These are phyloP conservation scores for Sphaceloma murrayae DNA, from an alignment of 2,329 filamentous ascomycete species.

Conservation along the genomic window DNA sequence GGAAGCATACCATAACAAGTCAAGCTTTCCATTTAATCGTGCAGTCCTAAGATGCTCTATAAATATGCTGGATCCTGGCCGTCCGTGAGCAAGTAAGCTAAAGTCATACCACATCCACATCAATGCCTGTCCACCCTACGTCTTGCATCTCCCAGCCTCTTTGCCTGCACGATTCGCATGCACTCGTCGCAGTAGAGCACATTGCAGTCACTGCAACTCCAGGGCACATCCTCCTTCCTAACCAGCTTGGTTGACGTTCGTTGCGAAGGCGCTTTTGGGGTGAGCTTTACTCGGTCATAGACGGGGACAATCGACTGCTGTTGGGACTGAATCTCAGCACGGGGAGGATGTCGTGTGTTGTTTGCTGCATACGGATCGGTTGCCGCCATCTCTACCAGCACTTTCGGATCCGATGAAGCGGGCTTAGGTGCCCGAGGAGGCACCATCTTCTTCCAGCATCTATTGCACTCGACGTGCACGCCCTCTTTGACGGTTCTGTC, in stretches of 20 bases:
- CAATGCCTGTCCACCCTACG: not conserved
- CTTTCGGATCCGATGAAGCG: not conserved
- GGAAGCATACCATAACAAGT: no score
- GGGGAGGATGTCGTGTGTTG: not conserved
- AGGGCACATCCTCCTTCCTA: conserved; percentile 2
- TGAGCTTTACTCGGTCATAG: no score
- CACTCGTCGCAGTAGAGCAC: conserved; percentile 5
- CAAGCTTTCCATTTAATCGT: no score
- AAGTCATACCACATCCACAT: no score
- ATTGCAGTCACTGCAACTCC: conserved; percentile 2
- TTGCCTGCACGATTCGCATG: conserved; percentile 16
- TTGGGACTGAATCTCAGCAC: no score
- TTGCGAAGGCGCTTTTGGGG: no score
- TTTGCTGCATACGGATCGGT: not conserved
- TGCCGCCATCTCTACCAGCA: not conserved
- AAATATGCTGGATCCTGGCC: no score
- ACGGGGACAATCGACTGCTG: no score
- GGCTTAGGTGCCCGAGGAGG: not conserved
- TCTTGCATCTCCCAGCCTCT: conserved; percentile 2
- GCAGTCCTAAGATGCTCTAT: no score
- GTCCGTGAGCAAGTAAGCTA: no score
- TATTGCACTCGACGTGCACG: conserved; percentile 22
- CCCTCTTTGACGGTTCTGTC: conserved; percentile 20
- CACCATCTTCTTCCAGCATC: conserved; percentile 21
- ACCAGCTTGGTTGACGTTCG: not conserved